phyloP scores from a whole-genome alignment of 1,284 basidiomycete genomes.

The Erythrobasidium hasegawianum region DNA sequence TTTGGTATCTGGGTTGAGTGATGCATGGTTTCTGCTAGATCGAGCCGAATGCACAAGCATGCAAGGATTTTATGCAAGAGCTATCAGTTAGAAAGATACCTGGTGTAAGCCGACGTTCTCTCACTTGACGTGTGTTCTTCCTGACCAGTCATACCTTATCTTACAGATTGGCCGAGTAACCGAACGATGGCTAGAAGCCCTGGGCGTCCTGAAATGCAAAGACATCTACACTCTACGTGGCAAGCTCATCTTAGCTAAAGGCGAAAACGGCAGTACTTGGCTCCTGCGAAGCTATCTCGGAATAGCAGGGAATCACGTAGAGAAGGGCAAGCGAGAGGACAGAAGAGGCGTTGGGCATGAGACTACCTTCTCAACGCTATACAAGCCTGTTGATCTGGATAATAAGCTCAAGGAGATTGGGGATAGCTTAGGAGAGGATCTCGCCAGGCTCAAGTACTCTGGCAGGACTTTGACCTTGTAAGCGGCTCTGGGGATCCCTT shows the following conservation, averaged over 20 bases:
- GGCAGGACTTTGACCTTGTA: constrained; percentile 52
- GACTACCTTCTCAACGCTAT: constrained; percentile 54
- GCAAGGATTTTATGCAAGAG: constrained; percentile 68
- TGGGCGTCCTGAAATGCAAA: constrained; percentile 81
- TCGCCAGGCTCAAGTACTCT: constrained; percentile 55
- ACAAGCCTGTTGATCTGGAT: constrained; percentile 18
- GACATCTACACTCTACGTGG: constrained; percentile 74
- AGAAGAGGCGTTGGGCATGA: constrained; percentile 87
- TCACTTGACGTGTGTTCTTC: not conserved
- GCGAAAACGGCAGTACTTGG: constrained; percentile 36
- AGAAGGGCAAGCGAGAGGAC: constrained; percentile 68
- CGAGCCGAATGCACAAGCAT: constrained; percentile 55
- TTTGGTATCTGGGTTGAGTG: constrained; percentile 44
- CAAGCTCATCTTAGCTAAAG: constrained; percentile 57
- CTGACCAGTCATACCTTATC: not conserved
- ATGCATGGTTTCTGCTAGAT: constrained; percentile 26
- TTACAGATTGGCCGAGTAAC: constrained; percentile 62
- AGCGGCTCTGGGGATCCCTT: constrained; percentile 44
- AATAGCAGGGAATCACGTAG: constrained; percentile 73
- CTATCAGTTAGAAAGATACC: constrained; percentile 75
- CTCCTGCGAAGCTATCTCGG: constrained; percentile 65
- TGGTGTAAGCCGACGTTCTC: constrained; percentile 59
- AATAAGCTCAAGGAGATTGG: constrained; percentile 68
- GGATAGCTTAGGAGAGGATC: constrained; percentile 71
- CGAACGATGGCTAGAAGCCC: constrained; percentile 75